Base-by-base conservation (phyloP, 306 rosid species). In the Hylodesmum podocarpum region DNA sequence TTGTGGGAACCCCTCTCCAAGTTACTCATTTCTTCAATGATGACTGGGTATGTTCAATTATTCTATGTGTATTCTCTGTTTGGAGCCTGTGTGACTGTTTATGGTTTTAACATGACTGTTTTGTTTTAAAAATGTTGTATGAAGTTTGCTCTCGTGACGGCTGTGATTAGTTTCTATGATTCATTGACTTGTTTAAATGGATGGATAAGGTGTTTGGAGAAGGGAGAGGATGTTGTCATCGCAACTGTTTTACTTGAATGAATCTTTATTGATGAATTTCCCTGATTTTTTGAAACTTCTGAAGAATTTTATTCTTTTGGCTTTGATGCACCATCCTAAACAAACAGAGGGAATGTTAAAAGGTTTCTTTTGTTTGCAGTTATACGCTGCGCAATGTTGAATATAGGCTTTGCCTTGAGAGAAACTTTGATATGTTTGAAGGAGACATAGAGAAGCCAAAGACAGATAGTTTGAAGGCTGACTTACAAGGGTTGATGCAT, bases 351-450 rank as follows among this genome's bases (percentile, higher is more conserved):
- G 36, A 22, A 66, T 54, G 19, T 84, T 69, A 77, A 57, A 39
- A 75, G 12, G 19, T 57, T 77, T 78, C 61, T 72, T 68, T 5
- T 51, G 14, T 57, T 79, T 86, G 66, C 85, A 95, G 97, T 80
- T 95, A 95, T 83, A 95, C 98, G 16, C 69, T 95, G 76, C 91
- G 93, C 14, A 95, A 95, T 85, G 98, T 95, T 55, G 98, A 95
- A 77, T 95, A 86, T 76, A 89, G 98, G 86, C 97, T 95, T 70
- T 95, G 96, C 68, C 89, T 92, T 19, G 97, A 95, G 83, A 88
- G 76, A 80, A 95, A 89, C 55, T 86, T 92, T 28, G 91, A 88
- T 73, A 65, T 80, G 54, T 68, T 70, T 70, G 96, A 88, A 59
- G 81, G 73, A 21, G 87, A 86, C 80, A 58, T 68, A 46, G 97